phyloP scores from a whole-genome alignment of 1,284 basidiomycete genomes.

The Apiotrichum sp. region DNA sequence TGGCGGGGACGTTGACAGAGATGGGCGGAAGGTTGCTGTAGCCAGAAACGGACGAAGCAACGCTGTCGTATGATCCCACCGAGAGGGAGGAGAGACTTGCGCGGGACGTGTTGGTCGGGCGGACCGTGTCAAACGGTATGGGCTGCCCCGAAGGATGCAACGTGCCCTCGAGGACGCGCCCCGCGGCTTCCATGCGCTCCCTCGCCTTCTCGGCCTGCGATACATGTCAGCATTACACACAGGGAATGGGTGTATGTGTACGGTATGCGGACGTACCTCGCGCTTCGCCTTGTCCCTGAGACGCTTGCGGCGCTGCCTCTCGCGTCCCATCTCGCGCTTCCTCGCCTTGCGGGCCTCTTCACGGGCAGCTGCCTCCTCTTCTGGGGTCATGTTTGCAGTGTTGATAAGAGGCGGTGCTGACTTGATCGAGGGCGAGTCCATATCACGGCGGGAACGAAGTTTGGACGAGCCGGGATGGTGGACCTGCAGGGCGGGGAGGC shows the following conservation, averaged over 20 bases:
- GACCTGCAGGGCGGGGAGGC: constrained; percentile 17
- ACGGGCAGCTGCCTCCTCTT: constrained; percentile 4
- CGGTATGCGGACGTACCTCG: constrained; percentile 2
- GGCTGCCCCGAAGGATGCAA: not conserved
- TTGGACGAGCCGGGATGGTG: constrained; percentile 27
- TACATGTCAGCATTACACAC: not conserved
- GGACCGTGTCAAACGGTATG: not conserved
- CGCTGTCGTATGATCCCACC: constrained; percentile 12
- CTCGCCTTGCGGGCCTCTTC: constrained; percentile 18
- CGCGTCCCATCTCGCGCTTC: constrained; percentile 21
- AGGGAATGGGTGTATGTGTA: not conserved
- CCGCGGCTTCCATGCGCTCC: constrained; percentile 2
- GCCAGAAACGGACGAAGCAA: constrained; percentile 13
- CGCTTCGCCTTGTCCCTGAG: constrained; percentile 21
- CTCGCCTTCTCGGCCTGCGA: not conserved
- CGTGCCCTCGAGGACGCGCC: not conserved
- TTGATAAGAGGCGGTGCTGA: constrained; percentile 4
- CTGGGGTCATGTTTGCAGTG: not conserved
- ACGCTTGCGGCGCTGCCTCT: constrained; percentile 20
- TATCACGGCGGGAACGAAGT: constrained; percentile 14
- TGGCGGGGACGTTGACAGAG: constrained; percentile 9
- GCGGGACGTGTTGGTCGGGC: not conserved
- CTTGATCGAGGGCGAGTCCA: not conserved
- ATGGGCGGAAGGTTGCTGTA: constrained; percentile 15
- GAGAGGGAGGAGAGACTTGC: not conserved